Conservation (phyloP, 495 filamentous ascomycete species). For the Aspergillus affinis region DNA sequence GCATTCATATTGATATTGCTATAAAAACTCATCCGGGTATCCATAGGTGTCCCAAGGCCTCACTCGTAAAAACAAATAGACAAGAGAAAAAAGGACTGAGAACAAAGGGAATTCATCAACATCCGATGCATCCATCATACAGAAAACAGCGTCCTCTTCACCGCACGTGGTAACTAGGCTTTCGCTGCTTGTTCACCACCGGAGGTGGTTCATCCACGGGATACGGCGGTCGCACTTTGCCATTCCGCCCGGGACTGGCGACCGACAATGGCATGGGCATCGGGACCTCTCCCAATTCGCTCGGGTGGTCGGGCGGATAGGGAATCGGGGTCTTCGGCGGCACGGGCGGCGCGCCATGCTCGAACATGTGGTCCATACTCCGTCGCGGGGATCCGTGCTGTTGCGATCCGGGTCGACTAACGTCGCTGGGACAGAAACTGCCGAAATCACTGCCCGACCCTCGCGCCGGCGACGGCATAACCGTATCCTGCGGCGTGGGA, state of each 20-base stretch:
- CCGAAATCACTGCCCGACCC: constrained; percentile 39
- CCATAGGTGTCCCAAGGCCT: not conserved
- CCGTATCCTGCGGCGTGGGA: constrained; percentile 34
- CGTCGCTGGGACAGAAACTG: constrained; percentile 38
- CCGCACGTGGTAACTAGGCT: constrained; percentile 70
- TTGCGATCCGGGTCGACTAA: constrained; percentile 35
- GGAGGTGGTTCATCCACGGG: constrained; percentile 83
- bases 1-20: not conserved
- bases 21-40: not conserved
- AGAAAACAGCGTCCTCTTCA: constrained; percentile 27
- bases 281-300: constrained; percentile 30
- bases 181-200: constrained; percentile 76
- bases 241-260: constrained; percentile 19
- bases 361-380: constrained; percentile 45
- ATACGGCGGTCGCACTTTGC: constrained; percentile 62
- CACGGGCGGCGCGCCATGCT: constrained; percentile 61
- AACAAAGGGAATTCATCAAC: constrained; percentile 13
- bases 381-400: constrained; percentile 43
- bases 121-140: constrained; percentile 1
- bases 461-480: constrained; percentile 28
- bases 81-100: constrained; percentile 12
- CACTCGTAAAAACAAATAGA: constrained; percentile 13
- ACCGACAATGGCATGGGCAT: constrained; percentile 36
- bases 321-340: constrained; percentile 83
- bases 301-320: constrained; percentile 38